A percentile compares a stretch with the other conserved stretches of the same genome.
These are phyloP conservation scores for Suzukiozyma palmioleophila DNA, from an alignment of 1,139 yeast species.

Conservation along the genomic window DNA sequence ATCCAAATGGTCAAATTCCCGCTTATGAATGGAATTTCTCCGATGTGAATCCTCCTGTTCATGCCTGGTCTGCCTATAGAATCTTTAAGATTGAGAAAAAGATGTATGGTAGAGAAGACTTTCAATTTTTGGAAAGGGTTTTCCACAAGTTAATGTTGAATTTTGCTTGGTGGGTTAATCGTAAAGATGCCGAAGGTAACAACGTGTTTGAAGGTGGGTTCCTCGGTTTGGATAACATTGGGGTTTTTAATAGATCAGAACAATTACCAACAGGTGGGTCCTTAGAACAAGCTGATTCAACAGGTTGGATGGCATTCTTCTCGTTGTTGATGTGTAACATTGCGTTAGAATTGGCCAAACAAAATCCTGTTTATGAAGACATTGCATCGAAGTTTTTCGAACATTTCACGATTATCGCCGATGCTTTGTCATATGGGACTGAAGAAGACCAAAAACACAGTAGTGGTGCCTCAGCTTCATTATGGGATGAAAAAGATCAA, in stretches of 20 bases:
- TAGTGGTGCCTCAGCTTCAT: constrained; percentile 52
- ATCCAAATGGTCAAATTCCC: constrained; percentile 97
- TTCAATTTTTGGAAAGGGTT: constrained; percentile 82
- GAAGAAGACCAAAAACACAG: constrained; percentile 48
- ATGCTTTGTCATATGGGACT: constrained; percentile 80
- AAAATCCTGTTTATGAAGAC: constrained; percentile 85
- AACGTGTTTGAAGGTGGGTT: constrained; percentile 96
- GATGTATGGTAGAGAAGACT: constrained; percentile 77
- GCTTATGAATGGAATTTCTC: constrained; percentile 97
- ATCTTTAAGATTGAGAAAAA: constrained; percentile 87
- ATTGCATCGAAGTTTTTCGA: constrained; percentile 95
- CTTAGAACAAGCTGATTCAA: constrained; percentile 92
- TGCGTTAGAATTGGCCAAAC: constrained; percentile 82
- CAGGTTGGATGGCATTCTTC: constrained; percentile 98
- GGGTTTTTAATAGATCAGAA: constrained; percentile 90
- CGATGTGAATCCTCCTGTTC: constrained; percentile 97
- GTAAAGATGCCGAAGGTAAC: constrained; percentile 85
- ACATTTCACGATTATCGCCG: constrained; percentile 88
- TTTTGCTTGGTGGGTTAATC: constrained; percentile 98
- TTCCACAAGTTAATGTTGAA: constrained; percentile 87
- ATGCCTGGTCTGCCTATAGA: constrained; percentile 94
- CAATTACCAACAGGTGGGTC: constrained; percentile 92
- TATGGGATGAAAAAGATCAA: constrained; percentile 89
- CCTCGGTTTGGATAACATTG: constrained; percentile 90
- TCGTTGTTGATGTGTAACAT: constrained; percentile 89